Evolutionary conservation across 805 yeast genomes (phyloP).

Genomic region (Teunomyces gatunensis): DNA sequence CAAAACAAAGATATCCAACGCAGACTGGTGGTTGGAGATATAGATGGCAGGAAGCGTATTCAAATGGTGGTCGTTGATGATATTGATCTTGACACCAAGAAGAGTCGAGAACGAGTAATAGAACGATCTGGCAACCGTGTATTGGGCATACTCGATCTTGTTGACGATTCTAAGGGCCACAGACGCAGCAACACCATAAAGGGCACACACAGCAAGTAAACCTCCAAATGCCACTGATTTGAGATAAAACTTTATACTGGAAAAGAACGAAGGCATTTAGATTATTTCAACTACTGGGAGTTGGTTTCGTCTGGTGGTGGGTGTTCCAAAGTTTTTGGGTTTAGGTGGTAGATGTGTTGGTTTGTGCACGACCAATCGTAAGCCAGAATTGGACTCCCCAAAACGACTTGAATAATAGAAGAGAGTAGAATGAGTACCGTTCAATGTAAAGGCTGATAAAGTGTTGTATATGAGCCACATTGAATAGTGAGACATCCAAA

Average conservation of each 20-base stretch:
- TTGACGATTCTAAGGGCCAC: conserved; percentile 63
- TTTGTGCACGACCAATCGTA: not conserved
- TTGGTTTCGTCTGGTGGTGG: not conserved
- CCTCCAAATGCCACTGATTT: conserved; percentile 56
- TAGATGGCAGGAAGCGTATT: conserved; percentile 65
- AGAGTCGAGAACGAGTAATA: conserved; percentile 57
- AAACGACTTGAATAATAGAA: no score
- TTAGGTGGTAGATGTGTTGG: not conserved
- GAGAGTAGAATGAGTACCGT: no score
- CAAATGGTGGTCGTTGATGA: conserved; percentile 64
- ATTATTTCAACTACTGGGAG: not conserved
- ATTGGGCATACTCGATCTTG: conserved; percentile 78
- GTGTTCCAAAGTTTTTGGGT: not conserved
- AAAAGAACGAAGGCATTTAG: conserved; percentile 5
- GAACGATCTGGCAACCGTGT: conserved; percentile 84
- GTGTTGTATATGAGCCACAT: no score
- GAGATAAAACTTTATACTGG: conserved; percentile 46
- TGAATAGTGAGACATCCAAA: no score
- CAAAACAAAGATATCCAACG: conserved; percentile 75
- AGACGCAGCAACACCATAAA: conserved; percentile 79
- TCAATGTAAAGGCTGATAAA: no score
- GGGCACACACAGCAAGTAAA: conserved; percentile 56
- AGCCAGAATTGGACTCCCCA: no score
- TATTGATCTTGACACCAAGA: conserved; percentile 67
- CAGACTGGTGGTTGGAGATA: conserved; percentile 88